Evolutionary conservation across 148 eudicot genomes (phyloP), one percentile per base, ranked within the genome.

Genomic region (Dianthus caryophyllus): DNA sequence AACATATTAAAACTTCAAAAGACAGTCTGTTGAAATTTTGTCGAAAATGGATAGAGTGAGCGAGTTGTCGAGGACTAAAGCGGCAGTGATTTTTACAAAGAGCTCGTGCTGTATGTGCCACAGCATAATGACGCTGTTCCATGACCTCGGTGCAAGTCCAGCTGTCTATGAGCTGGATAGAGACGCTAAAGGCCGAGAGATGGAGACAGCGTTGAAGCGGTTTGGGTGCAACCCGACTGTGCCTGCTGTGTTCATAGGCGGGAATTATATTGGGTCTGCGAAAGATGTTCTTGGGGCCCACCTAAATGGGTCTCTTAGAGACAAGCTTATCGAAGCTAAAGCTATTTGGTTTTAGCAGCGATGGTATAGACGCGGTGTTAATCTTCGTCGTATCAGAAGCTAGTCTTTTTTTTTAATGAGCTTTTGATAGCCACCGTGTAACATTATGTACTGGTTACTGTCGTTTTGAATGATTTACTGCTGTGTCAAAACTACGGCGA

Each of bases 101-200:
- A 76, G 76, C 48, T 67, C 80, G n/a, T 72, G 73, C n/a, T 77
- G 80, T 41, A 77, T 77, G 76, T 72, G 73, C n/a, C 80, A 77
- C 27, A 77, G 73, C 59, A 77, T 77, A 48, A 67, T 36, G 52
- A 68, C 73, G 0, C 73, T 77, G 0, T 77, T 77, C 70, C 38
- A 72, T 38, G 73, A 72, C 26, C 63, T 77, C 0, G 80, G 80
- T 24, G 80, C 80, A 13, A 77, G 66, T 46, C 80, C 80, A 5
- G 80, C 80, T 0, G 69, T 77, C 29, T 56, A 62, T 39, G 76
- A 72, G 16, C 56, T 77, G 4, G 76, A 77, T 57, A 69, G 53
- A 1, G 76, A 77, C 2, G 70, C 61, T 16, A 57, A 59, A 56
- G 80, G 80, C n/a, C 46, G 41, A n/a, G 80, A 77, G 48, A 72